A percentile compares a stretch with the other conserved stretches of the same genome.
These are phyloP conservation scores for Geotrichum siamense DNA, from an alignment of 1,139 yeast species.

Conservation along the genomic window DNA sequence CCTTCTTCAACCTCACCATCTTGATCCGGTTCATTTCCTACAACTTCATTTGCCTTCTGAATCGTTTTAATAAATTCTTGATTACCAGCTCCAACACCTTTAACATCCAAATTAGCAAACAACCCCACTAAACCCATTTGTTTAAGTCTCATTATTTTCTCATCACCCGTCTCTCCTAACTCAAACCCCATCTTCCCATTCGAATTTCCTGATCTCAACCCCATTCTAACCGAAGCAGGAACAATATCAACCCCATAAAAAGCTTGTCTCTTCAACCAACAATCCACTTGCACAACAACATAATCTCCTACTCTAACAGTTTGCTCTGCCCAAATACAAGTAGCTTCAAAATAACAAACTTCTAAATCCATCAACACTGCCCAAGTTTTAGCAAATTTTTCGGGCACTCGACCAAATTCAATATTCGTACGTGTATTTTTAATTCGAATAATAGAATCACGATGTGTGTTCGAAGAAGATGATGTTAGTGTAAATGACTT, in stretches of 20 bases:
- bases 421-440: constrained; percentile 32
- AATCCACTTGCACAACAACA: constrained; percentile 55
- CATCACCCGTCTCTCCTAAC: constrained; percentile 48
- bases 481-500: constrained; percentile 5
- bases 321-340: constrained; percentile 52
- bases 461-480: constrained; percentile 9
- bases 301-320: constrained; percentile 67
- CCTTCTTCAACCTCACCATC: constrained; percentile 26
- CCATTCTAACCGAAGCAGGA: constrained; percentile 11
- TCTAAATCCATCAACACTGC: constrained; percentile 57
- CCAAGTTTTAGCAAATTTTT: constrained; percentile 60
- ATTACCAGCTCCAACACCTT: constrained; percentile 22
- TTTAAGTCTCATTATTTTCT: constrained; percentile 45
- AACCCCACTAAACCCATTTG: constrained; percentile 53
- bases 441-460: constrained; percentile 32
- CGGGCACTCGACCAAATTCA: constrained; percentile 70
- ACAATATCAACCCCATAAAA: constrained; percentile 36
- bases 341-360: constrained; percentile 50
- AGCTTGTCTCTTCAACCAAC: constrained; percentile 48
- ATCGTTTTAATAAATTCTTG: constrained; percentile 18
- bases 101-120: constrained; percentile 45
- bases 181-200: background rate
- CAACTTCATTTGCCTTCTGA: constrained; percentile 25
- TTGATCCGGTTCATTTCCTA: constrained; percentile 26
- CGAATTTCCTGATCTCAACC: background rate